Evolutionary conservation across 495 filamentous ascomycete genomes (phyloP).

Genomic region (Lepidopterella palustris): DNA sequence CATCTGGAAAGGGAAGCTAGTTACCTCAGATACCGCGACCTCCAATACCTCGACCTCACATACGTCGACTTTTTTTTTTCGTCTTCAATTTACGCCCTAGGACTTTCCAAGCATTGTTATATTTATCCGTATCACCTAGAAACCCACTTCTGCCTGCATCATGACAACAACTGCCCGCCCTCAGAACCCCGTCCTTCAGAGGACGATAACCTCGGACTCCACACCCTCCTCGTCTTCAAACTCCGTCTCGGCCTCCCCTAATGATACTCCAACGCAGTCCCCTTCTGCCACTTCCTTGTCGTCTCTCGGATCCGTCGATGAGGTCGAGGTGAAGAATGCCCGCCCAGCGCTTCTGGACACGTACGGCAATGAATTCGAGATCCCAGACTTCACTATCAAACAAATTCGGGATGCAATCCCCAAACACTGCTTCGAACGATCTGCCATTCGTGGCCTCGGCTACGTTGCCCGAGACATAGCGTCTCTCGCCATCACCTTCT

Average conservation of each 20-base stretch:
- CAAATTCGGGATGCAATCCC: constrained; percentile 77
- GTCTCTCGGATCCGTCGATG: constrained; percentile 65
- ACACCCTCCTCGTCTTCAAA: constrained; percentile 52
- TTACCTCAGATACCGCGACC: not conserved
- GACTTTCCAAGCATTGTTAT: not conserved
- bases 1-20: not conserved
- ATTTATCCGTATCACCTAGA: not conserved
- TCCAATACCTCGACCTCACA: not conserved
- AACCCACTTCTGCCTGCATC: not conserved
- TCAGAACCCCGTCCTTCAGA: constrained; percentile 47
- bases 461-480: constrained; percentile 68
- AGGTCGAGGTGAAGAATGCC: constrained; percentile 38
- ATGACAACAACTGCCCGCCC: constrained; percentile 58
- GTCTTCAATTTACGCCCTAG: not conserved
- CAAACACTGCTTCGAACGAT: constrained; percentile 72
- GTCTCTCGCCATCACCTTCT: constrained; percentile 58
- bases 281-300: constrained; percentile 87
- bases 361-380: constrained; percentile 66
- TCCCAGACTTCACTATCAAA: constrained; percentile 74
- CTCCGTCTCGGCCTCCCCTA: constrained; percentile 60
- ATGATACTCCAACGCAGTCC: constrained; percentile 47
- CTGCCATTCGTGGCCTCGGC: constrained; percentile 50
- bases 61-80: not conserved
- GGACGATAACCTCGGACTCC: constrained; percentile 46
- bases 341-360: constrained; percentile 48